Base-by-base conservation (phyloP, 306 rosid species). In the Begonia masoniana region DNA sequence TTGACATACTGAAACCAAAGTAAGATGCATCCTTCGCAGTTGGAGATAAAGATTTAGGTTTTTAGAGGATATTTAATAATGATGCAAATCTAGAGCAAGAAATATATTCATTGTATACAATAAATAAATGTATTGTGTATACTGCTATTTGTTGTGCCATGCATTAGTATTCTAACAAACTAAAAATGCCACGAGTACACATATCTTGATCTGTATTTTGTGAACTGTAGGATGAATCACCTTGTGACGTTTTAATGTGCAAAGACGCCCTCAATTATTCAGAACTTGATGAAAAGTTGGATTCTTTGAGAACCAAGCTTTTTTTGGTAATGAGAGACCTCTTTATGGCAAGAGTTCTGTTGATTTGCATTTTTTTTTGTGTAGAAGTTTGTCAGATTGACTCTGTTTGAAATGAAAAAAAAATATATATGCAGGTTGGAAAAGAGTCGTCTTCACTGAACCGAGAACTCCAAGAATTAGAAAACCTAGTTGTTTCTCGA, bases 391-490 rank as follows among this genome's bases (percentile, higher is more conserved):
- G 9, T 64, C 46, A 12, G 17, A 23, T 59, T n/a, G 13, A 24
- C 50, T 10, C 10, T 12, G 24, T 43, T 54, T 51, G 13, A 24
- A 53, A 50, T 49, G 9, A 31, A 61, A 35, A 64, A 54, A 23
- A 59, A 12, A 59, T 1, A 26, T 23, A 24, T 52, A 45, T 67
- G 17, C 73, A 91, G 99, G 87, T 74, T 35, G 78, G 75, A 35
- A 66, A 75, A 71, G 93, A 81, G 67, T 76, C 85, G 74, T 78
- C 73, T 54, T 64, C 55, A 54, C 71, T 83, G 64, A 76, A 75
- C 71, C 74, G 17, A 68, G 94, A 91, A 63, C 69, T 86, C 64
- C 75, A 70, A 56, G 63, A 72, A 55, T 69, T 91, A 56, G 76
- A 83, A 71, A 75, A 53, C 60, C 83, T 68, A 57, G 65, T 76